Conservation (phyloP, 1,139 yeast genomes). For the Magnusiomyces fungicola region DNA sequence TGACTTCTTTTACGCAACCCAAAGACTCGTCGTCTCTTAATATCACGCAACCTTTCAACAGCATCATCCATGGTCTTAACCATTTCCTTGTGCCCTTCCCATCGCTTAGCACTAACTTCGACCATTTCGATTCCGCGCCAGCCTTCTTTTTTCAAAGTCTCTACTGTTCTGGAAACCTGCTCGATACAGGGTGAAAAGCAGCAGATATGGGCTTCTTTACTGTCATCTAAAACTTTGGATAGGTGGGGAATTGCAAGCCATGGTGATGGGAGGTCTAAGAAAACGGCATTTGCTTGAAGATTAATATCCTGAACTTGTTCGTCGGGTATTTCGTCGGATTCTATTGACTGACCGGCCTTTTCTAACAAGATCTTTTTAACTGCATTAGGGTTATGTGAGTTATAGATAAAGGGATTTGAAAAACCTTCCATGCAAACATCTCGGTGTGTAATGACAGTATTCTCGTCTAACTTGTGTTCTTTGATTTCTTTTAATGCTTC, state of each 20-base stretch:
- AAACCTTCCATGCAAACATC: slow-evolving; percentile 92
- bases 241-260: slow-evolving; percentile 91
- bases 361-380: not conserved
- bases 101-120: slow-evolving; percentile 75
- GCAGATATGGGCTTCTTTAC: slow-evolving; percentile 60
- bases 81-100: slow-evolving; percentile 93
- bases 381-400: slow-evolving; percentile 17
- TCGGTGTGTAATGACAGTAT: slow-evolving; percentile 66
- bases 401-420: slow-evolving; percentile 34
- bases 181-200: slow-evolving; percentile 98
- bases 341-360: not conserved
- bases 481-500: slow-evolving; percentile 76
- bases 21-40: slow-evolving; percentile 62
- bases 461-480: slow-evolving; percentile 53
- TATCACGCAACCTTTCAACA: slow-evolving; percentile 69
- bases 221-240: slow-evolving; percentile 47
- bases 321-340: slow-evolving; percentile 1
- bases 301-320: slow-evolving; percentile 31
- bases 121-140: slow-evolving; percentile 94
- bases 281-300: slow-evolving; percentile 61
- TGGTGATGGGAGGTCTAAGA: slow-evolving; percentile 92
- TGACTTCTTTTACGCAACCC: slow-evolving; percentile 61
- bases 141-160: slow-evolving; percentile 62
- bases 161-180: slow-evolving; percentile 84
- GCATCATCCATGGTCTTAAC: slow-evolving; percentile 75